phyloP scores from a whole-genome alignment of 192 early-diverging fungal species.

The Mortierella alpina region DNA sequence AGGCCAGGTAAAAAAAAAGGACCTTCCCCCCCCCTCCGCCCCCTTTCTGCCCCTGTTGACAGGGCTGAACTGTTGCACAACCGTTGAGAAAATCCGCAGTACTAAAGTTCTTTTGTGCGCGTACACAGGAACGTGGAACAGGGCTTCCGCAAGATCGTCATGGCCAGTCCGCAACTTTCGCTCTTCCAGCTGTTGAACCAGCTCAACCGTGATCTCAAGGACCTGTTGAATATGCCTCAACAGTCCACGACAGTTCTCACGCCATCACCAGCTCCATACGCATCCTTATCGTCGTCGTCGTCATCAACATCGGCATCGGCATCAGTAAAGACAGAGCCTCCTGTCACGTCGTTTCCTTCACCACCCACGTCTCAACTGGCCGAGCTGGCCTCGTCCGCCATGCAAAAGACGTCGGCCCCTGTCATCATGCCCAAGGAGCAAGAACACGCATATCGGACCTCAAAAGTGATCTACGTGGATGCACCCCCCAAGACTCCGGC shows the following conservation, averaged over 20 bases:
- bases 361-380: too few species aligned
- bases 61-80: neutral
- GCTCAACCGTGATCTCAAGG: conserved; percentile 47
- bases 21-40: too few species aligned
- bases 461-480: conserved; percentile 27
- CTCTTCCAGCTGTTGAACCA: conserved; percentile 49
- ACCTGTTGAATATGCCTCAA: conserved; percentile 22
- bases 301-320: neutral
- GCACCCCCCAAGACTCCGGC: neutral
- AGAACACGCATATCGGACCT: neutral
- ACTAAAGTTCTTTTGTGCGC: neutral
- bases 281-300: neutral
- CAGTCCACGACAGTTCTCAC: neutral
- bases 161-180: conserved; percentile 28
- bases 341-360: too few species aligned
- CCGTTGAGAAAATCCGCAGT: neutral
- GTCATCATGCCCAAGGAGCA: too few species aligned
- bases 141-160: conserved; percentile 35
- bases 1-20: conserved; percentile 18
- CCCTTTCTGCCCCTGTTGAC: too few species aligned
- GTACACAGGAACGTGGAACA: conserved; percentile 41
- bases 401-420: too few species aligned
- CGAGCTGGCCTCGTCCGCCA: too few species aligned
- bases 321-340: too few species aligned
- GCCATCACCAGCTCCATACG: neutral